Percentiles rank a stretch among this genome's conserved stretches.
Conservation (phyloP, 1,139 yeast species). For the Taiozyma onychis region DNA sequence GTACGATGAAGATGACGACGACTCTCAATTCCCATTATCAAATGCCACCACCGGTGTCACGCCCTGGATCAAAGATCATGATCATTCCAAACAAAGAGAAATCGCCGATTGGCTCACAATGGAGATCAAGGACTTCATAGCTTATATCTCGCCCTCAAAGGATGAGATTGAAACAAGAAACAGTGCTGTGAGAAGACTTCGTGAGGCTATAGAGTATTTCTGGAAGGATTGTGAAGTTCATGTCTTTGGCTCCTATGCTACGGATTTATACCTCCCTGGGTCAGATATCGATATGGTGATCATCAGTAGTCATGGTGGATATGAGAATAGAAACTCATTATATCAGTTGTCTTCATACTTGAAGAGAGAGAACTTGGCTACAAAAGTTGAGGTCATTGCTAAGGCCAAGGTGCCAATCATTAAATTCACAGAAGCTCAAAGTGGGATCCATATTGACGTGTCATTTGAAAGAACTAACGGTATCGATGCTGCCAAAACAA, state of each 20-base stretch:
- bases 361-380: slow-evolving; percentile 57
- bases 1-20: slow-evolving; percentile 25
- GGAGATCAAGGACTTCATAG: slow-evolving; percentile 84
- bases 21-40: background rate
- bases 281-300: slow-evolving; percentile 96
- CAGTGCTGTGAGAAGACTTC: slow-evolving; percentile 55
- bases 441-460: slow-evolving; percentile 78
- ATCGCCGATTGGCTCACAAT: slow-evolving; percentile 83
- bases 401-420: slow-evolving; percentile 94
- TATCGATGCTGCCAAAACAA: slow-evolving; percentile 74
- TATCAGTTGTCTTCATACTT: slow-evolving; percentile 73
- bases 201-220: slow-evolving; percentile 46
- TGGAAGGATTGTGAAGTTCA: slow-evolving; percentile 84
- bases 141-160: slow-evolving; percentile 80
- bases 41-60: slow-evolving; percentile 36
- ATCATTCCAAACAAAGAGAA: slow-evolving; percentile 67
- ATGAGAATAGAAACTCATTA: slow-evolving; percentile 61
- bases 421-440: slow-evolving; percentile 74
- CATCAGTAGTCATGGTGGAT: slow-evolving; percentile 56
- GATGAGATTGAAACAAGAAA: slow-evolving; percentile 71
- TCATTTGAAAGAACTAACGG: slow-evolving; percentile 91
- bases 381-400: slow-evolving; percentile 79
- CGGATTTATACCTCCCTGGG: slow-evolving; percentile 90
- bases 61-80: slow-evolving; percentile 80
- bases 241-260: slow-evolving; percentile 94